Conservation (phyloP, 768 basidiomycete species). For the Chalciporus piperatus region DNA sequence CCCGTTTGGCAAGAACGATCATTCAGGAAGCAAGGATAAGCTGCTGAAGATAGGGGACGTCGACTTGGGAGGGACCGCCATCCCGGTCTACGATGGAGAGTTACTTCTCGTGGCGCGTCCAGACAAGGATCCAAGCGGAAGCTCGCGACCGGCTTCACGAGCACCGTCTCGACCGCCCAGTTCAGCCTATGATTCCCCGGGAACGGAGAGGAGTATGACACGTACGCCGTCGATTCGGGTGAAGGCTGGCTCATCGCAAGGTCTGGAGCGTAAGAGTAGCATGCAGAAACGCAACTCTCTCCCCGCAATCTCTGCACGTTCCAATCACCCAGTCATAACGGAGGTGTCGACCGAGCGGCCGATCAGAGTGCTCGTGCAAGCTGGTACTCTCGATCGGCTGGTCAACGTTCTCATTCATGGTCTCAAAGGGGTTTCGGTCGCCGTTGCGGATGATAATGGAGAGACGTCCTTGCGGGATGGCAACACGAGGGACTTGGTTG, state of each 20-base stretch:
- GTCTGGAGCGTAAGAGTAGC: slow-evolving; percentile 75
- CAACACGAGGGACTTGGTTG: slow-evolving; percentile 66
- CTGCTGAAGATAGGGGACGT: slow-evolving; percentile 38
- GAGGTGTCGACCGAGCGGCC: slow-evolving; percentile 70
- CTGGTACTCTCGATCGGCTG: slow-evolving; percentile 72
- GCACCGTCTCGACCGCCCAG: slow-evolving; percentile 71
- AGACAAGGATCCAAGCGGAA: slow-evolving; percentile 42
- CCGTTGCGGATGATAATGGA: slow-evolving; percentile 83
- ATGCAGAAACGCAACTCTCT: slow-evolving; percentile 72
- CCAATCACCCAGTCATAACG: slow-evolving; percentile 53
- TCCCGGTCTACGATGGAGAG: slow-evolving; percentile 74
- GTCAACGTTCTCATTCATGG: slow-evolving; percentile 78
- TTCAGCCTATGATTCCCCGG: slow-evolving; percentile 45
- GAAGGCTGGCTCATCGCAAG: slow-evolving; percentile 64
- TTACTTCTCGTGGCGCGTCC: slow-evolving; percentile 65
- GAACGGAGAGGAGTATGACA: slow-evolving; percentile 40
- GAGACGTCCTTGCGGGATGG: slow-evolving; percentile 77
- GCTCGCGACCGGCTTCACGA: slow-evolving; percentile 58
- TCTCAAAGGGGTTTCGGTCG: slow-evolving; percentile 71
- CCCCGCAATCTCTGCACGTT: slow-evolving; percentile 67
- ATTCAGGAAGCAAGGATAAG: slow-evolving; percentile 22
- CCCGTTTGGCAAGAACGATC: slow-evolving; percentile 16
- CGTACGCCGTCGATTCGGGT: slow-evolving; percentile 78
- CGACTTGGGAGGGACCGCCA: slow-evolving; percentile 62
- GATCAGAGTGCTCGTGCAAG: slow-evolving; percentile 72